Conservation (phyloP, 257 asterid genomes). For the Voacanga thouarsii region DNA sequence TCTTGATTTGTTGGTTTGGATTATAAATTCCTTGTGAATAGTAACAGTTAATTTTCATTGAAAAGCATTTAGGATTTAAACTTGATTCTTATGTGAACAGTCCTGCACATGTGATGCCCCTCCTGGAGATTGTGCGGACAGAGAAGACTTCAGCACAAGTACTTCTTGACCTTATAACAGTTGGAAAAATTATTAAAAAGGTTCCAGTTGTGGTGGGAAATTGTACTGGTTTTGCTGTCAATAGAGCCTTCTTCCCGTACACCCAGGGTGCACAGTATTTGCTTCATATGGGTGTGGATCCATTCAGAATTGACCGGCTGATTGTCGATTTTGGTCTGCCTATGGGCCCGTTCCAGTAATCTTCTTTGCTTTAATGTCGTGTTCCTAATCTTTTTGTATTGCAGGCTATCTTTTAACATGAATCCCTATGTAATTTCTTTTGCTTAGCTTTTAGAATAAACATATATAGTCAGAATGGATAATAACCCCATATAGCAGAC, state of each 20-base stretch:
- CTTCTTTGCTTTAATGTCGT: constrained; percentile 29
- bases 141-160: constrained; percentile 90
- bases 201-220: constrained; percentile 95
- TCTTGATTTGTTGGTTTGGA: not conserved
- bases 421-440: not conserved
- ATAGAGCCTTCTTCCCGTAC: constrained; percentile 92
- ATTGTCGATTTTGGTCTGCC: constrained; percentile 86
- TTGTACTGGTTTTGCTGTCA: constrained; percentile 98
- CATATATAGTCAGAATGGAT: not conserved
- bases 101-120: constrained; percentile 99
- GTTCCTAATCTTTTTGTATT: not conserved
- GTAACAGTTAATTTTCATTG: not conserved
- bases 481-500: not conserved
- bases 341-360: constrained; percentile 98
- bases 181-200: constrained; percentile 89
- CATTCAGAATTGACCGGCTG: constrained; percentile 82
- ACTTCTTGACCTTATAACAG: constrained; percentile 80
- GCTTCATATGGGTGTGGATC: constrained; percentile 87
- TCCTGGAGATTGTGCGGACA: constrained; percentile 87
- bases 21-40: not conserved
- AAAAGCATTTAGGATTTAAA: constrained; percentile 1
- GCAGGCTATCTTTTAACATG: not conserved
- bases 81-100: constrained; percentile 43
- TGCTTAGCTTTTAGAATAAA: not conserved
- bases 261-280: constrained; percentile 72